phyloP scores from a whole-genome alignment of 768 basidiomycete genomes.

The Agrocybe praecox region DNA sequence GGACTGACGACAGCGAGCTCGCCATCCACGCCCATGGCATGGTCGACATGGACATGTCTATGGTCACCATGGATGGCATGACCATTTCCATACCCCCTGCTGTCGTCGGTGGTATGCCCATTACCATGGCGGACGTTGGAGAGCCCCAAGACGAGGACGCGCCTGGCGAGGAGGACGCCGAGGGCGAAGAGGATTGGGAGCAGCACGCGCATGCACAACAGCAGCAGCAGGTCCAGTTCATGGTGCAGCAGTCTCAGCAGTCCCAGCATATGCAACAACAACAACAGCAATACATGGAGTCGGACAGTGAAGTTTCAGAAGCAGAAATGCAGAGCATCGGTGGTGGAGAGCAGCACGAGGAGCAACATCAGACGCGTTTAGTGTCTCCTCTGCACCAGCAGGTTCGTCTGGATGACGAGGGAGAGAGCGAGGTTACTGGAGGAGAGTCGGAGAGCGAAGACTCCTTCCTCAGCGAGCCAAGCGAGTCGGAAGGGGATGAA shows the following conservation, averaged over 20 bases:
- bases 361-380: background rate
- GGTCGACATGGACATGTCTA: conserved; percentile 20
- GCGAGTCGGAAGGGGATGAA: conserved; percentile 26
- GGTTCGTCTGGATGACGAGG: background rate
- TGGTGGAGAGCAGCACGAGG: conserved; percentile 4
- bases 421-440: background rate
- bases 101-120: conserved; percentile 14
- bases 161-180: conserved; percentile 27
- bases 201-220: conserved; percentile 13
- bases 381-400: background rate
- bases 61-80: conserved; percentile 19
- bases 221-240: conserved; percentile 8
- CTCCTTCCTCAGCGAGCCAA: conserved; percentile 14
- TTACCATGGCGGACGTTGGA: conserved; percentile 8
- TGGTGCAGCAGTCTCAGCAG: conserved; percentile 10
- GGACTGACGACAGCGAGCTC: conserved; percentile 15
- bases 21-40: conserved; percentile 7
- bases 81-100: conserved; percentile 13
- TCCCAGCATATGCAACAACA: background rate
- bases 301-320: conserved; percentile 9
- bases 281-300: conserved; percentile 6
- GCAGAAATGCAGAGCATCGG: conserved; percentile 15
- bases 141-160: conserved; percentile 18
- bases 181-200: conserved; percentile 28
- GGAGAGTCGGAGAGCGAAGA: conserved; percentile 9